Evolutionary conservation across 1,139 yeast species (phyloP).

Genomic region (Saccharomyces hybrid): DNA sequence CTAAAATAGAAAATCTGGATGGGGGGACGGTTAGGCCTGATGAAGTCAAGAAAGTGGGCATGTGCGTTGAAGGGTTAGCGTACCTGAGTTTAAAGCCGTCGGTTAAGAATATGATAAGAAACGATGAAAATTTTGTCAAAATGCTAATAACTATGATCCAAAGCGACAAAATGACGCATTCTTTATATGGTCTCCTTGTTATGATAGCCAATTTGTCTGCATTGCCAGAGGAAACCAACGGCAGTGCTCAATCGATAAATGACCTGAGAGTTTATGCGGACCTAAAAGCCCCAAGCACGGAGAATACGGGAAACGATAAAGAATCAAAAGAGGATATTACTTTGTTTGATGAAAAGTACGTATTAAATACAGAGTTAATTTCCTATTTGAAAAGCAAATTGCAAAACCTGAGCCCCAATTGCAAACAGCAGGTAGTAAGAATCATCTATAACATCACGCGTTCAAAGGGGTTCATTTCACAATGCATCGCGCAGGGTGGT

Average conservation of each 20-base stretch:
- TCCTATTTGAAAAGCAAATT: constrained; percentile 15
- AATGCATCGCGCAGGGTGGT: constrained; percentile 27
- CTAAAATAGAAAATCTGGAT: background rate
- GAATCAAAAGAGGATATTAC: constrained; percentile 20
- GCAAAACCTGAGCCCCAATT: constrained; percentile 17
- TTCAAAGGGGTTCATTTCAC: constrained; percentile 12
- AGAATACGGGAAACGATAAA: constrained; percentile 9
- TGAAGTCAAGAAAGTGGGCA: constrained; percentile 10
- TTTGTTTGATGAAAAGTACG: constrained; percentile 18
- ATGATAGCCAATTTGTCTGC: constrained; percentile 25
- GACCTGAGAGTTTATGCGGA: constrained; percentile 22
- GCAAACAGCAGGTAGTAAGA: constrained; percentile 23
- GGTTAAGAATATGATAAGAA: constrained; percentile 20
- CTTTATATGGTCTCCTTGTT: constrained; percentile 24
- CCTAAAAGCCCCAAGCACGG: constrained; percentile 11
- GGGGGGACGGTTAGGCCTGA: constrained; percentile 1
- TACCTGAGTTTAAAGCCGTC: constrained; percentile 26
- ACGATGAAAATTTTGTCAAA: constrained; percentile 14
- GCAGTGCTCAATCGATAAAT: constrained; percentile 14
- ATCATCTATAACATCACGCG: constrained; percentile 26
- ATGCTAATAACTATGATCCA: constrained; percentile 12
- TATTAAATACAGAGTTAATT: constrained; percentile 19
- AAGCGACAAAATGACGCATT: constrained; percentile 1
- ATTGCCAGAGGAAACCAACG: constrained; percentile 13
- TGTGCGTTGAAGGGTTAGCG: constrained; percentile 29